A percentile compares a stretch with the other conserved stretches of the same genome.
Evolutionary conservation across 495 filamentous ascomycete genomes (phyloP).

Genomic region (Aspergillus asperescens): DNA sequence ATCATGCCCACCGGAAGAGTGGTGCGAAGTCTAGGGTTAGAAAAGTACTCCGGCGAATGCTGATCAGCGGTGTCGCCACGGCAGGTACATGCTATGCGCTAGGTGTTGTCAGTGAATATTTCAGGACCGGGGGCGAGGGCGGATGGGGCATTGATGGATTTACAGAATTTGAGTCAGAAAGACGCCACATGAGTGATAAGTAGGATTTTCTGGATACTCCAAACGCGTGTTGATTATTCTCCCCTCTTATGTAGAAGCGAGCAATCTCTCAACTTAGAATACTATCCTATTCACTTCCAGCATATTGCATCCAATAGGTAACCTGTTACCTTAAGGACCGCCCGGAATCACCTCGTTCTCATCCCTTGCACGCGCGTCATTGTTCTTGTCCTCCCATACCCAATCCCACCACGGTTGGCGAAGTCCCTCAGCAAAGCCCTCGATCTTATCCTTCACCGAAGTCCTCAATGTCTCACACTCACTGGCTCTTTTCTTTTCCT

Average conservation of each 20-base stretch:
- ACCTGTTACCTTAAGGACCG: background rate
- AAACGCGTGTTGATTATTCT: slow-evolving; percentile 4
- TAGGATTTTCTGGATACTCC: background rate
- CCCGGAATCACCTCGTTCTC: slow-evolving; percentile 5
- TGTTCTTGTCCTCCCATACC: slow-evolving; percentile 23
- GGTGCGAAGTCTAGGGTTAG: slow-evolving; percentile 20
- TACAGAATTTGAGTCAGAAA: slow-evolving; percentile 40
- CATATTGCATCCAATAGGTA: background rate
- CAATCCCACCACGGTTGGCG: slow-evolving; percentile 27
- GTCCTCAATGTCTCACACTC: slow-evolving; percentile 10
- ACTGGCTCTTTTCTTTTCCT: slow-evolving; percentile 7
- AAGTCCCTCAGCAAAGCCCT: slow-evolving; percentile 10
- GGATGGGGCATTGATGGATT: slow-evolving; percentile 51
- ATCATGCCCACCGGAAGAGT: background rate
- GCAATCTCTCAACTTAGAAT: background rate
- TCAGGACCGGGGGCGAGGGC: slow-evolving; percentile 54
- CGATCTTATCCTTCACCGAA: slow-evolving; percentile 13
- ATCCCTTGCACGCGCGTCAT: slow-evolving; percentile 9
- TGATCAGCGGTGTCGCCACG: slow-evolving; percentile 53
- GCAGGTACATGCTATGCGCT: slow-evolving; percentile 62
- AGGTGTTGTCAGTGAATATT: slow-evolving; percentile 63
- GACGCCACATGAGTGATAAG: slow-evolving; percentile 23
- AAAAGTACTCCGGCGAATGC: slow-evolving; percentile 44
- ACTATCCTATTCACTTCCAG: background rate
- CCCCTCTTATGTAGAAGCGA: slow-evolving; percentile 2